Percentiles rank a stretch among this genome's conserved stretches.
These are phyloP conservation scores for Amylocarpus encephaloides DNA, from an alignment of 2,329 filamentous ascomycete species.

Conservation along the genomic window DNA sequence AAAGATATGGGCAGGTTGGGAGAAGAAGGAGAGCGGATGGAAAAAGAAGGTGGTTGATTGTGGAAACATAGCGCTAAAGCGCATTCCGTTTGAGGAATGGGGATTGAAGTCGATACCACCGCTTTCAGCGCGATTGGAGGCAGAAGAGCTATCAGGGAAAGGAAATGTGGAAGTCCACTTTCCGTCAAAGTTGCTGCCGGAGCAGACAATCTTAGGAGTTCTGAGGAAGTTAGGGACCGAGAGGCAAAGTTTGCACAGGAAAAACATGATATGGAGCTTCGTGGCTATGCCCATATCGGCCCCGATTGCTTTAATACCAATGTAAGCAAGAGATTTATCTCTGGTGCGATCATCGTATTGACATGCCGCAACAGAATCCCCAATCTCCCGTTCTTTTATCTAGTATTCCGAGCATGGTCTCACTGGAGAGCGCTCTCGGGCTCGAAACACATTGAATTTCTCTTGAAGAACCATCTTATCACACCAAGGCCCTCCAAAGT, in stretches of 20 bases:
- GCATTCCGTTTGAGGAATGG: constrained; percentile 97
- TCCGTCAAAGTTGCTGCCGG: constrained; percentile 62
- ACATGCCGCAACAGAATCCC: constrained; percentile 55
- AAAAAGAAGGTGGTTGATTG: constrained; percentile 80
- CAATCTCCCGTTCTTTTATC: constrained; percentile 95
- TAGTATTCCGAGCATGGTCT: constrained; percentile 84
- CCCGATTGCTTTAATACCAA: constrained; percentile 75
- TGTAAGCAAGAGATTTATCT: constrained; percentile 52
- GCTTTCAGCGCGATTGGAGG: constrained; percentile 58
- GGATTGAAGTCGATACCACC: constrained; percentile 90
- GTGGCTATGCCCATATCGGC: constrained; percentile 75
- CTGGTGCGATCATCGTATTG: background rate
- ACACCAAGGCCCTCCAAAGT: constrained; percentile 56
- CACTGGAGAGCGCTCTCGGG: constrained; percentile 84
- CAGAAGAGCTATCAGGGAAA: constrained; percentile 55
- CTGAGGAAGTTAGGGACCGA: constrained; percentile 70
- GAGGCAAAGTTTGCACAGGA: constrained; percentile 69
- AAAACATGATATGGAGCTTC: constrained; percentile 73
- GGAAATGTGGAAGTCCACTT: constrained; percentile 70
- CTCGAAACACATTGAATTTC: constrained; percentile 76
- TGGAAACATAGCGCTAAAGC: constrained; percentile 77
- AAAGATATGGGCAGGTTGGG: constrained; percentile 78
- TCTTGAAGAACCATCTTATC: constrained; percentile 68
- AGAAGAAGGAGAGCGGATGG: constrained; percentile 78
- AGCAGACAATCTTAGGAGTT: constrained; percentile 56